These are phyloP conservation scores for Diaporthe vaccinii DNA, from an alignment of 2,329 filamentous ascomycete species.

Conservation along the genomic window DNA sequence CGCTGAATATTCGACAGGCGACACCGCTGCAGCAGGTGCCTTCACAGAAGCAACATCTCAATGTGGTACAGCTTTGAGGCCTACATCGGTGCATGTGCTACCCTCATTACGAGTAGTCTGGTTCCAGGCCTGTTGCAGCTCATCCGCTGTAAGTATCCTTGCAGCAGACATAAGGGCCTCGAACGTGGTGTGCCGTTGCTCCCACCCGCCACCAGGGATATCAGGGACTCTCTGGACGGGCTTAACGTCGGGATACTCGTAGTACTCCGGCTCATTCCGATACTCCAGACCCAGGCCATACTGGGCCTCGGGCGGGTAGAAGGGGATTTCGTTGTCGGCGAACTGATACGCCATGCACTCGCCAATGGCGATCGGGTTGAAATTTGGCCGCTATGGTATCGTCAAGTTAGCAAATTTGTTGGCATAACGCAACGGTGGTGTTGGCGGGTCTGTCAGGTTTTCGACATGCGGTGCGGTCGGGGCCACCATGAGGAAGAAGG, in stretches of 20 bases:
- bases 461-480: constrained; percentile 77
- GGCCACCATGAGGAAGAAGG: constrained; percentile 77
- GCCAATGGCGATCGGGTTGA: constrained; percentile 67
- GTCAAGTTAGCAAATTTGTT: constrained; percentile 71
- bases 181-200: background rate
- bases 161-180: background rate
- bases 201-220: background rate
- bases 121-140: constrained; percentile 5
- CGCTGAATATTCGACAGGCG: no score
- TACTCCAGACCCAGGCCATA: background rate
- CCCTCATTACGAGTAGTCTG: background rate
- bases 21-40: no score
- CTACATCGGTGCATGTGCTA: background rate
- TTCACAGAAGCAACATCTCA: background rate
- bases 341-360: constrained; percentile 11
- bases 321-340: background rate
- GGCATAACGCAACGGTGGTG: constrained; percentile 71
- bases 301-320: background rate
- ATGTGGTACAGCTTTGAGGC: background rate
- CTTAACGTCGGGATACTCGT: background rate
- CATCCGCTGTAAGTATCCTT: background rate
- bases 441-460: constrained; percentile 58
- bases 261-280: background rate
- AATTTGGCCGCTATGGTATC: constrained; percentile 73
- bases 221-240: background rate